Evolutionary conservation across 371 early-diverging fungal genomes (phyloP), one percentile per base, ranked within the genome.

Genomic region (Funneliformis caledonium): DNA sequence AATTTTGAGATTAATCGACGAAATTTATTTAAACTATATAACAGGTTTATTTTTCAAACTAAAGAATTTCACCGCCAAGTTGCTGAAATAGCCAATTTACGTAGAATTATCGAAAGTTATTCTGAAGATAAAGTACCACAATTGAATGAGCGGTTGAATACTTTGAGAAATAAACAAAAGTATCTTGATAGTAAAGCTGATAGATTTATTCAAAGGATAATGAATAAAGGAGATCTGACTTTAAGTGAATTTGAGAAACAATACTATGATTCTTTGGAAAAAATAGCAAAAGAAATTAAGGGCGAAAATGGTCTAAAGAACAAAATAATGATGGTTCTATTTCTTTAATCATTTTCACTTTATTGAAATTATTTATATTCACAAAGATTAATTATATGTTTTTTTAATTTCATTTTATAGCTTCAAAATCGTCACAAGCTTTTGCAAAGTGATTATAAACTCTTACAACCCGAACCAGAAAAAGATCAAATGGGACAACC

Each of bases 361-460:
- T 47, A 22, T 48, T 48, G 11, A 16, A 48, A 16, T 73, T 33
- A 11, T 48, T 52, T 33, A 11, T 59, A 33, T 26, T 73, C 7
- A 31, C 19, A 7, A 42, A 26, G 2, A 9, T 42, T 72, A 14
- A 14, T 26, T 26, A 45, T 0, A 11, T 26, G 16, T 73, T 50
- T 33, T 31, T n/a, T 33, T 16, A 16, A 8, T 52, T 16, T 73
- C 31, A 48, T 50, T 50, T 26, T 37, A 56, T 50, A 78, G 78
- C 69, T 78, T 50, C 48, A 68, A 14, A 22, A 12, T 6, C 50
- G 37, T n/a, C 60, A 78, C 48, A 19, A 65, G 50, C 14, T 16
- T 19, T 52, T 78, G n/a, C 37, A 31, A 52, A 11, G 50, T 4
- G 78, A 78, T 67, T 78, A 78, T 19, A 37, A 78, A 11, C 64